phyloP scores from a whole-genome alignment of 2,329 filamentous ascomycete species.

The Ophiostoma angusticollis region DNA sequence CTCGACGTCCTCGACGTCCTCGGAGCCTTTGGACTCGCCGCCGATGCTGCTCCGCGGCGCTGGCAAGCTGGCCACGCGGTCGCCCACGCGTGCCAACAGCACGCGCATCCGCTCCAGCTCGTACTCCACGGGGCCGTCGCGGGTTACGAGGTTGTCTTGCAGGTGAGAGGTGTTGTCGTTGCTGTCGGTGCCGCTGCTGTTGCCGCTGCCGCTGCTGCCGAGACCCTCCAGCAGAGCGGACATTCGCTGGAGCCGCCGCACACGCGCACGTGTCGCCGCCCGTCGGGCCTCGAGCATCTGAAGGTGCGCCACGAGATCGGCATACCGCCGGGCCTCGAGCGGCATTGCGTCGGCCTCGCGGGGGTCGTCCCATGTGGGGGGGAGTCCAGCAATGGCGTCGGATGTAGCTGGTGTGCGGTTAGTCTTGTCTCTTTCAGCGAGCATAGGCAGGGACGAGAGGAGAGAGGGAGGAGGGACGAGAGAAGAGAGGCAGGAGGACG shows the following conservation, averaged over 20 bases:
- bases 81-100: conserved; percentile 46
- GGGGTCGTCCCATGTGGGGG: conserved; percentile 31
- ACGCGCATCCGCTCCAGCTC: conserved; percentile 56
- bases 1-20: conserved; percentile 24
- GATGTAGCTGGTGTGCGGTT: conserved; percentile 24
- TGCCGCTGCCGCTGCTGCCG: conserved; percentile 6
- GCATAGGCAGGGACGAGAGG: no score
- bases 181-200: conserved; percentile 9
- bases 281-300: conserved; percentile 35
- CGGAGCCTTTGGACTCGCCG: conserved; percentile 4
- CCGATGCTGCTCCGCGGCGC: background rate
- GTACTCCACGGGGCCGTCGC: conserved; percentile 49
- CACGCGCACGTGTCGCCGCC: conserved; percentile 20
- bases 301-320: conserved; percentile 35
- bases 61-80: conserved; percentile 31
- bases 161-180: conserved; percentile 25
- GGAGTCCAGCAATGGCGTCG: conserved; percentile 33
- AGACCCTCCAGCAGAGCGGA: conserved; percentile 40
- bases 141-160: conserved; percentile 55
- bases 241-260: conserved; percentile 36
- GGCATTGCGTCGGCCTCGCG: conserved; percentile 27
- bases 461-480: no score
- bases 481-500: no score
- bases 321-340: conserved; percentile 38
- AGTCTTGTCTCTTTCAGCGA: no score